These are phyloP conservation scores for Hypomontagnella submonticulosa DNA, from an alignment of 495 filamentous ascomycete species.

Conservation along the genomic window DNA sequence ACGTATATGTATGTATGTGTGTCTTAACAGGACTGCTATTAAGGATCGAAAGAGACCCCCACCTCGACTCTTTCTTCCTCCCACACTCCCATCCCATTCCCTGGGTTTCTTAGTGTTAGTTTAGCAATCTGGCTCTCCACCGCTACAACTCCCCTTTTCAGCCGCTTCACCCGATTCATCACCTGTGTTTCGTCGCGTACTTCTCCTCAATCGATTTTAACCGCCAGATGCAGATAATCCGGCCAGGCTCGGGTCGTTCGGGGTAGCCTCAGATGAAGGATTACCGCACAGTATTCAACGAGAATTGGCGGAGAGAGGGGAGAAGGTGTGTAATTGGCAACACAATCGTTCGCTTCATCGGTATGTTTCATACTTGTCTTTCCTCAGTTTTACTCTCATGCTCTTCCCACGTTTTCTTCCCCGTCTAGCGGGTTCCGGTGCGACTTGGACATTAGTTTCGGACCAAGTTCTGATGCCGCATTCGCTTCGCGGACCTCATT, in stretches of 20 bases:
- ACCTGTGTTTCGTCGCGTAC: slow-evolving; percentile 8
- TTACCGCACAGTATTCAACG: slow-evolving; percentile 10
- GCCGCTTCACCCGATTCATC: slow-evolving; percentile 41
- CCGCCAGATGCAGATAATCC: slow-evolving; percentile 28
- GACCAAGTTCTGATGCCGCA: slow-evolving; percentile 40
- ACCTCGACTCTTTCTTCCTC: slow-evolving; percentile 22
- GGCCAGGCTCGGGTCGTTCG: slow-evolving; percentile 26
- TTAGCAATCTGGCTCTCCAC: slow-evolving; percentile 31
- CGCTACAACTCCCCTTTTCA: slow-evolving; percentile 36
- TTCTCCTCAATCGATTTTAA: slow-evolving; percentile 37
- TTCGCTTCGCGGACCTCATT: slow-evolving; percentile 30
- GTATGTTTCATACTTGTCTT: slow-evolving; percentile 34
- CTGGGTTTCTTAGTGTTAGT: slow-evolving; percentile 33
- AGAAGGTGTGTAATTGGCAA: background rate
- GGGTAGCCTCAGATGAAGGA: slow-evolving; percentile 10
- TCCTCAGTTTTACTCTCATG: slow-evolving; percentile 12
- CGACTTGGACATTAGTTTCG: slow-evolving; percentile 33
- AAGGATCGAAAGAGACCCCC: slow-evolving; percentile 30
- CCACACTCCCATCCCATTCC: slow-evolving; percentile 37
- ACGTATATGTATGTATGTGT: background rate
- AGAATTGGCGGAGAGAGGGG: slow-evolving; percentile 1
- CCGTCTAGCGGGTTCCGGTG: slow-evolving; percentile 30
- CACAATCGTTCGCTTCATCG: background rate
- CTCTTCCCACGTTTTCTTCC: slow-evolving; percentile 23
- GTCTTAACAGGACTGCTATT: background rate